Evolutionary conservation across 805 yeast genomes (phyloP), one percentile per base, ranked within the genome.

Genomic region (Zygoascus tannicola): DNA sequence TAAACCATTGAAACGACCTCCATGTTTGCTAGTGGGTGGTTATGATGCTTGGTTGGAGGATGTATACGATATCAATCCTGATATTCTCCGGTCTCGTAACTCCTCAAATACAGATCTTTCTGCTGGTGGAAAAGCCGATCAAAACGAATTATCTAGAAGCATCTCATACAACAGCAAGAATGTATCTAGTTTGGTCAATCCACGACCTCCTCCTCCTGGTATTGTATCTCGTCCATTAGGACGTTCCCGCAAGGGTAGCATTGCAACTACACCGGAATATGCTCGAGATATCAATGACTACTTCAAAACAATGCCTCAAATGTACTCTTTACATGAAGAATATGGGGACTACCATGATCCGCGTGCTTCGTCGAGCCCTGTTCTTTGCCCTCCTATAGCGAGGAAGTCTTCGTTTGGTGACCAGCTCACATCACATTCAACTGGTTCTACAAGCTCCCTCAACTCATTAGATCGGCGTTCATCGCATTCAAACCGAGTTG

Each of bases 1-100:
- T 50, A 58, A 55, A 52, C 64, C 63, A 16, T 53, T 59, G 46
- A 65, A 63, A 59, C 65, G 69, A 49, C 57, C 50, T 44, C 78
- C 72, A 12, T 63, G 74, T 4, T 49, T 75, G 12, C 57, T 78
- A 3, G 63, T 66, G 5, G 85, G 82, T 22, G 94, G 92, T 0
- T 71, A 78, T 45, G 50, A 53, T 1, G 62, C 69, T 0, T 71
- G 83, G 68, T 53, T 53, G 7, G 55, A 51, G 12, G 51, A 53
- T 14, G 50, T 55, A 21, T 59, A 37, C 35, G 26, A 48, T 26
- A 14, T 37, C 18, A 21, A 23, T 3, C n/a, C 15, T 7, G 15
- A 8, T 16, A 22, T 16, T 12, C 15, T n/a, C 32, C 7, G 35
- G 3, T 36, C 42, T 15, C 3, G 16, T 19, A 33, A 32, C 4